Evolutionary conservation across 306 rosid genomes (phyloP).

Genomic region (Pterocarpus santalinus): DNA sequence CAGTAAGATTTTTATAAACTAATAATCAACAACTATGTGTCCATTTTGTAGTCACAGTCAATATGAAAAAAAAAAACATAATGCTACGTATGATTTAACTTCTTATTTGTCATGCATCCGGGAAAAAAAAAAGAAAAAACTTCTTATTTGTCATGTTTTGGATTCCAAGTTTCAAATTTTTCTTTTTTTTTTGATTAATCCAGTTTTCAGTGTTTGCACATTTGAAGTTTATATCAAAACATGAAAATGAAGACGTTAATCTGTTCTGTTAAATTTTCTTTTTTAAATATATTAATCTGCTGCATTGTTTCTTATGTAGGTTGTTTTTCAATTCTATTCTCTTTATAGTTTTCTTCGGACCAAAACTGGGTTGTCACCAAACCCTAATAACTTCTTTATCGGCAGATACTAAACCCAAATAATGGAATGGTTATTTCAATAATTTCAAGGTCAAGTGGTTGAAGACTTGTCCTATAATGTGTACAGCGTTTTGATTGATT

Average conservation of each 20-base stretch:
- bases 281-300: too few relatives aligned
- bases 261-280: too few relatives aligned
- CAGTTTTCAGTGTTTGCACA: neutral
- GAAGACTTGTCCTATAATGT: neutral
- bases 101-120: neutral
- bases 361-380: neutral
- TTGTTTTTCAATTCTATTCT: neutral
- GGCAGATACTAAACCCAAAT: neutral
- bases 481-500: neutral
- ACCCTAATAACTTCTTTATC: neutral
- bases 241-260: neutral
- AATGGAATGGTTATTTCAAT: slow-evolving; percentile 10
- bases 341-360: neutral
- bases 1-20: neutral
- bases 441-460: neutral
- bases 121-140: too few relatives aligned
- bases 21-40: neutral
- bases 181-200: neutral
- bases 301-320: neutral
- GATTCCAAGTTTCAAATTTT: neutral
- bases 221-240: neutral
- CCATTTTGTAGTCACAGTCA: neutral
- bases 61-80: neutral
- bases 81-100: neutral
- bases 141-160: neutral